Evolutionary conservation across 1,284 basidiomycete species (phyloP).

Genomic region (Ganoderma leucocontextum): DNA sequence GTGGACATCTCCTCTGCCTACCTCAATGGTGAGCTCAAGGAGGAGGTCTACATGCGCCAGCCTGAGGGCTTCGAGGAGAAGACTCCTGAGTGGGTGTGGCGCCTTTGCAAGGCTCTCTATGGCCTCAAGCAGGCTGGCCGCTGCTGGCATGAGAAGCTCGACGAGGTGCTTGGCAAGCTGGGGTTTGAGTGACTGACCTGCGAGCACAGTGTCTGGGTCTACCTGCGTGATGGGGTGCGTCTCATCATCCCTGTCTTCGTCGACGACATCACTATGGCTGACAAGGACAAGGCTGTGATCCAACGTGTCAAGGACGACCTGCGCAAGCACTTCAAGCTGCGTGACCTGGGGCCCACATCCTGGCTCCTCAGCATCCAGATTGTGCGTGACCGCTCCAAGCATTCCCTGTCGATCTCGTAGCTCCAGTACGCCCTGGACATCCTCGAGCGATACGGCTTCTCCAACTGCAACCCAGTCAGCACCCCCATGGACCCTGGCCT

Average conservation of each 20-base stretch:
- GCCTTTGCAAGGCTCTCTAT: conserved; percentile 32
- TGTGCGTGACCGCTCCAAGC: neutral
- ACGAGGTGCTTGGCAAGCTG: conserved; percentile 22
- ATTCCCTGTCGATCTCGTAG: neutral
- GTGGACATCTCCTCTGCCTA: conserved; percentile 48
- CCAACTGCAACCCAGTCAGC: neutral
- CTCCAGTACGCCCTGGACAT: neutral
- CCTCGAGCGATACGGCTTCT: neutral
- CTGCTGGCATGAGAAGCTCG: conserved; percentile 27
- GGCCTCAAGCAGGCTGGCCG: conserved; percentile 36
- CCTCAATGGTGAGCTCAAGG: conserved; percentile 50
- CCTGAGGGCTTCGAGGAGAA: conserved; percentile 44
- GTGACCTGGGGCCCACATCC: neutral
- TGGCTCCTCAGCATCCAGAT: neutral
- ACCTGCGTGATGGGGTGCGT: conserved; percentile 12
- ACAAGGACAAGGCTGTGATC: conserved; percentile 3
- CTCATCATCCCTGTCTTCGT: conserved; percentile 17
- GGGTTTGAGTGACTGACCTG: conserved; percentile 37
- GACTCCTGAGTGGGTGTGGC: conserved; percentile 36
- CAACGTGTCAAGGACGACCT: conserved; percentile 28
- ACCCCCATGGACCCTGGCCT: conserved; percentile 4
- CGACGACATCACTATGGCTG: conserved; percentile 13
- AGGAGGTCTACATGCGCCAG: conserved; percentile 50
- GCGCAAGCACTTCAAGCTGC: conserved; percentile 21
- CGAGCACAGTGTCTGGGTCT: conserved; percentile 42